Evolutionary conservation across 257 asterid species (phyloP), one percentile per base, ranked within the genome.

Genomic region (Penstemon eatonii): DNA sequence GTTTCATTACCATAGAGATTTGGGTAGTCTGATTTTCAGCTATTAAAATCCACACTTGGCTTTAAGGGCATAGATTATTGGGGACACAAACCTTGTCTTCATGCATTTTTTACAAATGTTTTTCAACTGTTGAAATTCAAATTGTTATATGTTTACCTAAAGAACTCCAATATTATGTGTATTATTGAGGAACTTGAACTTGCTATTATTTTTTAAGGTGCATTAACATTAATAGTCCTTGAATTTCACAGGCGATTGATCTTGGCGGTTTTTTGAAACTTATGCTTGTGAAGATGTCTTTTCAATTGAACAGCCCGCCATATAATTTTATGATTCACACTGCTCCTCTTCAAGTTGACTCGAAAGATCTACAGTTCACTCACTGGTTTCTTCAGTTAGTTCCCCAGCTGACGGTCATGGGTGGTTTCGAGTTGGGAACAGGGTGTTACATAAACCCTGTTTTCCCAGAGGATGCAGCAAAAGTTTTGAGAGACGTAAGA

Each of bases 371-470:
- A 51, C 72, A 80, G n/a, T 85, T 70, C 78, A 62, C 76, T 39
- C 99, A 90, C 80, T 94, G 99, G 99, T 94, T 80, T 79, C 70
- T 91, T 58, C 99, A 91, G 81, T 83, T 93, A 55, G 86, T 87
- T 70, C 99, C 97, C 58, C 99, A 90, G 63, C 76, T 94, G 42
- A 76, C 82, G 5, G 82, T 79, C 49, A 60, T 83, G 47, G 99
- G 87, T 11, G 99, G 96, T 19, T 94, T 94, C 49, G 99, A 94
- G 82, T 69, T 89, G 51, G 97, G 89, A 8, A 80, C 85, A 0
- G 99, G 99, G 3, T 94, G 99, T 79, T 78, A 76, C 74, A 87
- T 94, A 65, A 94, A 94, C 76, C 97, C 99, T 4, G 89, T 94
- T 80, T 82, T 91, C 65, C 96, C 99, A 1, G 97, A 94, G 83